phyloP scores from a whole-genome alignment of 139 green algal genomes.

The Tetradesmus lagerheimii region DNA sequence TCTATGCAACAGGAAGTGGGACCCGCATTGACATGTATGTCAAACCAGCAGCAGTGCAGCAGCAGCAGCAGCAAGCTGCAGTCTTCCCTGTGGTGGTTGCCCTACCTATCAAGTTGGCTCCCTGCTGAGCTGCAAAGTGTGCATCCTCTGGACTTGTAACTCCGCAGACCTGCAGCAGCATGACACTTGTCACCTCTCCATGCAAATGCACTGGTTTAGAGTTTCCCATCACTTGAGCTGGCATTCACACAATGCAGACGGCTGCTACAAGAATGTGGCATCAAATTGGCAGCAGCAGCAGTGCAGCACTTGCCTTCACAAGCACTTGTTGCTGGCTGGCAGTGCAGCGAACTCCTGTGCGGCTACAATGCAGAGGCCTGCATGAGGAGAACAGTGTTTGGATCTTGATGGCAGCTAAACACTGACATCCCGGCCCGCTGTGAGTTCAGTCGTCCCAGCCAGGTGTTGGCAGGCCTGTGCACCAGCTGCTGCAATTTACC shows the following conservation, averaged over 20 bases:
- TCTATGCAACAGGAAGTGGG: too few species aligned
- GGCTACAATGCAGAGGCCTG: neutral
- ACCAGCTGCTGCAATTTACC: neutral
- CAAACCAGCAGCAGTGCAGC: neutral
- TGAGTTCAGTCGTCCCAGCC: too few species aligned
- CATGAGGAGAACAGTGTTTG: neutral
- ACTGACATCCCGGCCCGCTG: too few species aligned
- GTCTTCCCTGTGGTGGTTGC: too few species aligned
- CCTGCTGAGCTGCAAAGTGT: constrained; percentile 61
- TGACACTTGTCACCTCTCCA: neutral
- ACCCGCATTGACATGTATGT: too few species aligned
- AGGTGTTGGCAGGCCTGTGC: neutral
- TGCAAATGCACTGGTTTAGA: neutral
- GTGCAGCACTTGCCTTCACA: constrained; percentile 21
- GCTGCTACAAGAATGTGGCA: neutral
- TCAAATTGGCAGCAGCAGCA: neutral
- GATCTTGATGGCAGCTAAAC: too few species aligned
- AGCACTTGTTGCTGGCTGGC: constrained; percentile 9
- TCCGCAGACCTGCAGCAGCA: constrained; percentile 80
- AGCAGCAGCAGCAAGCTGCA: neutral
- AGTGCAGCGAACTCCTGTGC: neutral
- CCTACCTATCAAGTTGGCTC: constrained; percentile 70
- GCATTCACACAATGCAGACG: neutral
- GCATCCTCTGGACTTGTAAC: constrained; percentile 81
- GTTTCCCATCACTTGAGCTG: neutral